Evolutionary conservation across 2,329 filamentous ascomycete genomes (phyloP), one percentile per base, ranked within the genome.

Genomic region (Stemphylium vesicarium): DNA sequence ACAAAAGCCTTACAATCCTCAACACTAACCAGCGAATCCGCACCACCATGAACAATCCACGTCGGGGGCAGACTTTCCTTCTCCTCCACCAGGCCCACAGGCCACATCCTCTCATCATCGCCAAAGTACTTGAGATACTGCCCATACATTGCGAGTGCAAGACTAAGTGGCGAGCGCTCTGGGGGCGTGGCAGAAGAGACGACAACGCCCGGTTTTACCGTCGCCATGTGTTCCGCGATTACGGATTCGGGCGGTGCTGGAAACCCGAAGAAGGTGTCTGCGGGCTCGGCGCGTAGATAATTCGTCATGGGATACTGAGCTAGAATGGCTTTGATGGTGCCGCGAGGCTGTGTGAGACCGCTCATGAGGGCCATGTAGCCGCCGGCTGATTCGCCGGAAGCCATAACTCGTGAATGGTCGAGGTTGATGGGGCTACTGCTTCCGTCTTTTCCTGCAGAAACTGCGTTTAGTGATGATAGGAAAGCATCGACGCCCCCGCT

Each of bases 301-400:
- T 68, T 56, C 0, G 69, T 69, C 67, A 74, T 70, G 0, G 73
- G 71, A 24, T 72, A 73, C 50, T 69, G 63, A 1, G 51, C 61
- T 1, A 72, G 36, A 6, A 72, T 36, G 2, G 68, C 64, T 29
- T 65, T 65, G 50, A 74, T 62, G 1, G 29, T 52, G 6, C 60
- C 64, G 20, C 59, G 48, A 0, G 66, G 67, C 13, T 61, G 56
- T 8, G 54, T 56, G 10, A 73, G 40, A 0, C 53, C 68, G 2
- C 69, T 70, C 60, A 75, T 71, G 2, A 76, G 50, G 4, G 75
- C 73, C 50, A 76, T 66, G 51, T 70, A 77, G 32, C 76, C 76
- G 26, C 77, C 76, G 13, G 76, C 76, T 2, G 67, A 72, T 15
- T 78, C 76, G 6, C 76, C 76, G 1, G 64, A 60, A 0, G 72